Evolutionary conservation across 345 rosid species (phyloP).

Genomic region (Linum trigynum): DNA sequence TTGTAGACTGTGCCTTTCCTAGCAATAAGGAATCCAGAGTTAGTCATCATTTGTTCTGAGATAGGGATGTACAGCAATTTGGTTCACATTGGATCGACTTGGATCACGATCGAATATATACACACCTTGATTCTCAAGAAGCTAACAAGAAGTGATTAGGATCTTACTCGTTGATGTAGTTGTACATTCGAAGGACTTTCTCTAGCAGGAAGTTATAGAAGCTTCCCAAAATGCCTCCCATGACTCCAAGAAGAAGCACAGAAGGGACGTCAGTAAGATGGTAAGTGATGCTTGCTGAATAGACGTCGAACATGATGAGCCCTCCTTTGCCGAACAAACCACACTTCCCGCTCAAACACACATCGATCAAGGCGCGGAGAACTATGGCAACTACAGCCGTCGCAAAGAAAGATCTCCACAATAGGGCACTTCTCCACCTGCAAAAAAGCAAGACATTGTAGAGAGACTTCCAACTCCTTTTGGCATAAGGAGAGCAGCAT

Average conservation of each 20-base stretch:
- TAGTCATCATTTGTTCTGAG: background rate
- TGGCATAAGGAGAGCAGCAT: background rate
- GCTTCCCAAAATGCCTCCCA: constrained; percentile 87
- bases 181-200: constrained; percentile 66
- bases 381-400: constrained; percentile 82
- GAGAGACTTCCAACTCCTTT: no score
- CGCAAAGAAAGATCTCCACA: constrained; percentile 89
- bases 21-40: constrained; percentile 9
- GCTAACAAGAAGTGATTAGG: background rate
- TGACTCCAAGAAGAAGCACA: constrained; percentile 67
- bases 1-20: constrained; percentile 59
- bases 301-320: constrained; percentile 74
- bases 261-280: constrained; percentile 66
- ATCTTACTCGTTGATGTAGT: constrained; percentile 64
- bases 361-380: constrained; percentile 76
- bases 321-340: constrained; percentile 95
- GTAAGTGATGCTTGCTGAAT: constrained; percentile 57
- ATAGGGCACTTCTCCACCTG: constrained; percentile 89
- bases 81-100: no score
- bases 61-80: no score
- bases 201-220: constrained; percentile 58
- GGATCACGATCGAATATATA: no score
- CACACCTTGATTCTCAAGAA: background rate
- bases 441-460: constrained; percentile 2
- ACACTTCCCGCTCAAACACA: constrained; percentile 72